Evolutionary conservation across 371 early-diverging fungal genomes (phyloP).

Genomic region (Rhizopus sp.): DNA sequence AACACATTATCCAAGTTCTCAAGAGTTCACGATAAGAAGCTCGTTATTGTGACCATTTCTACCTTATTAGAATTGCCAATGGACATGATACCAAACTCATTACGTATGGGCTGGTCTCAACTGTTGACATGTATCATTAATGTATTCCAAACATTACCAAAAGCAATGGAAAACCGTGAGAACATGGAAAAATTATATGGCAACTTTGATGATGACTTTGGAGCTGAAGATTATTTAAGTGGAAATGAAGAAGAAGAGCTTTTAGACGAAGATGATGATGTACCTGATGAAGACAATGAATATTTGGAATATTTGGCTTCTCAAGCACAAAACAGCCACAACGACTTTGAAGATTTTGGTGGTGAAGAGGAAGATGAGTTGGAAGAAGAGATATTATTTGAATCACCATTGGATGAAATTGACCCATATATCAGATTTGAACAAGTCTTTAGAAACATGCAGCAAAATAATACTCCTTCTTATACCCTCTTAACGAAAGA

Average conservation of each 20-base stretch:
- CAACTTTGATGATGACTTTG: constrained; percentile 49
- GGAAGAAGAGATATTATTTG: constrained; percentile 77
- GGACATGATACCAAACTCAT: constrained; percentile 67
- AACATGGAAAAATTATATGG: constrained; percentile 61
- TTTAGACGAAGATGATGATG: constrained; percentile 56
- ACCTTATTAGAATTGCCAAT: constrained; percentile 70
- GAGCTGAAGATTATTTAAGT: constrained; percentile 28
- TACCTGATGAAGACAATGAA: constrained; percentile 61
- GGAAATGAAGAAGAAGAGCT: constrained; percentile 38
- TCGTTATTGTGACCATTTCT: constrained; percentile 79
- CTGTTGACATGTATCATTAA: constrained; percentile 68
- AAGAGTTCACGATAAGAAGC: constrained; percentile 92
- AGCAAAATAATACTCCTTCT: constrained; percentile 45
- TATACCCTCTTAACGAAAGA: constrained; percentile 57
- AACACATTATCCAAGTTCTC: constrained; percentile 66
- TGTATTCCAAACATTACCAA: constrained; percentile 74
- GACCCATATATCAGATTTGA: constrained; percentile 81
- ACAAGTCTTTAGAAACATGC: constrained; percentile 48
- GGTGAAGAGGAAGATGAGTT: constrained; percentile 73
- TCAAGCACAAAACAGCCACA: constrained; percentile 62
- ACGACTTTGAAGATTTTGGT: constrained; percentile 65
- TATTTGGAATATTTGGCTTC: constrained; percentile 68
- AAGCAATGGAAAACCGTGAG: constrained; percentile 79
- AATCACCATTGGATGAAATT: constrained; percentile 84
- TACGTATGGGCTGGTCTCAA: constrained; percentile 74